phyloP scores from a whole-genome alignment of 495 filamentous ascomycete genomes.

The Penicillium samsonianum region DNA sequence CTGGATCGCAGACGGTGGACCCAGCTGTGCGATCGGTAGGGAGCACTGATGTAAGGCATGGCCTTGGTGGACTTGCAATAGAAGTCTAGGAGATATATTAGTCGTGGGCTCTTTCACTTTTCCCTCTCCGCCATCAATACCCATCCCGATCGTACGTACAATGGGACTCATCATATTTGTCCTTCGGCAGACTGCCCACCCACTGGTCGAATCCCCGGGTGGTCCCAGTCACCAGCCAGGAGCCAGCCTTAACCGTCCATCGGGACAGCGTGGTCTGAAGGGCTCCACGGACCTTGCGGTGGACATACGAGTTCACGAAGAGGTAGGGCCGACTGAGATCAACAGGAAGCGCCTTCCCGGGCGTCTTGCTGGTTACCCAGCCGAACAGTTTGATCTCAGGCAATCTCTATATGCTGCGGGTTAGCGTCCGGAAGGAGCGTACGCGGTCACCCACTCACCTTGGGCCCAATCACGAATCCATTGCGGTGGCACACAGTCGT shows the following conservation, averaged over 20 bases:
- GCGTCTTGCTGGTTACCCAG: conserved; percentile 19
- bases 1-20: conserved; percentile 3
- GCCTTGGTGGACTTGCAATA: conserved; percentile 25
- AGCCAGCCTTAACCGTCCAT: conserved; percentile 20
- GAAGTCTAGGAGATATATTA: conserved; percentile 10
- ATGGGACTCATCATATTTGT: conserved; percentile 17
- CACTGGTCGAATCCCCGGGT: conserved; percentile 23
- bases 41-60: conserved; percentile 23
- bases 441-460: conserved; percentile 19
- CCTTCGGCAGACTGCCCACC: conserved; percentile 18
- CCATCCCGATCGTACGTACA: conserved; percentile 9
- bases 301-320: conserved; percentile 22
- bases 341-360: conserved; percentile 21
- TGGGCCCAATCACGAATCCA: conserved; percentile 22
- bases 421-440: conserved; percentile 1
- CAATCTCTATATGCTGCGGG: conserved; percentile 3
- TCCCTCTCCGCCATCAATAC: conserved; percentile 1
- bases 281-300: conserved; percentile 19
- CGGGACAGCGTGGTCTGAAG: conserved; percentile 19
- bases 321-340: conserved; percentile 23
- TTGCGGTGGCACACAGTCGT: conserved; percentile 24
- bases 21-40: conserved; percentile 17
- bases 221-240: conserved; percentile 21
- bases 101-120: background rate
- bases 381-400: conserved; percentile 4